Percentiles rank a stretch among this genome's conserved stretches.
These are phyloP conservation scores for Apophysomyces elegans DNA, from an alignment of 371 early-diverging fungal species.

Conservation along the genomic window DNA sequence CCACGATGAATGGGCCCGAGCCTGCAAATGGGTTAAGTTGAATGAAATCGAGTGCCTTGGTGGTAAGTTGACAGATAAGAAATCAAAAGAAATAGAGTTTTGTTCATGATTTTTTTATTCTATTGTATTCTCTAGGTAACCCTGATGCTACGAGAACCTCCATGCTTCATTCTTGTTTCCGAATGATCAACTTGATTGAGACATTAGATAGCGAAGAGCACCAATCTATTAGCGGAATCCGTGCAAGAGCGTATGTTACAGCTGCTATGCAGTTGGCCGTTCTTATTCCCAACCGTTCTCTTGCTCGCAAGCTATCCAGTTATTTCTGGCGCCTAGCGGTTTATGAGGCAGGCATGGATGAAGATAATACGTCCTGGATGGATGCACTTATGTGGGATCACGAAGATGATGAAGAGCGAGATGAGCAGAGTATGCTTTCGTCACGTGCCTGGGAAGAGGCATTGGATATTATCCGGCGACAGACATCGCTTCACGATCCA, in stretches of 20 bases:
- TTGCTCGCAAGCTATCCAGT: slow-evolving; percentile 27
- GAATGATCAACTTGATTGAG: slow-evolving; percentile 47
- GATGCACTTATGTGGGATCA: slow-evolving; percentile 36
- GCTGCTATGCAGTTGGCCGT: slow-evolving; percentile 45
- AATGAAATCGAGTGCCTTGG: slow-evolving; percentile 46
- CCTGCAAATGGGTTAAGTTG: slow-evolving; percentile 45
- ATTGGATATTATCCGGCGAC: slow-evolving; percentile 27
- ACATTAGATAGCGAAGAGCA: slow-evolving; percentile 34
- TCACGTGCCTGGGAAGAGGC: slow-evolving; percentile 46
- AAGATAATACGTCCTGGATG: slow-evolving; percentile 25
- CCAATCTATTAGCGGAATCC: slow-evolving; percentile 17
- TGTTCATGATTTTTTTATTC: neutral
- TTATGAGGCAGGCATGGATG: slow-evolving; percentile 41
- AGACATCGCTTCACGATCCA: slow-evolving; percentile 10
- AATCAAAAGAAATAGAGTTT: neutral
- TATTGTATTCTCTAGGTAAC: slow-evolving; percentile 11
- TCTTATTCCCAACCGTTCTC: slow-evolving; percentile 21
- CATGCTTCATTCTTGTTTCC: slow-evolving; percentile 38
- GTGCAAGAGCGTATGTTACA: slow-evolving; percentile 45
- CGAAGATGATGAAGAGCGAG: slow-evolving; percentile 38
- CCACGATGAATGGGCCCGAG: slow-evolving; percentile 42
- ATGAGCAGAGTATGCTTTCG: slow-evolving; percentile 36
- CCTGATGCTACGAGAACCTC: slow-evolving; percentile 27
- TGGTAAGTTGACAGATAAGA: slow-evolving; percentile 14
- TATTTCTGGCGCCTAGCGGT: slow-evolving; percentile 45